phyloP scores from a whole-genome alignment of 2,329 filamentous ascomycete genomes.

The Aspergillus carbonarius region DNA sequence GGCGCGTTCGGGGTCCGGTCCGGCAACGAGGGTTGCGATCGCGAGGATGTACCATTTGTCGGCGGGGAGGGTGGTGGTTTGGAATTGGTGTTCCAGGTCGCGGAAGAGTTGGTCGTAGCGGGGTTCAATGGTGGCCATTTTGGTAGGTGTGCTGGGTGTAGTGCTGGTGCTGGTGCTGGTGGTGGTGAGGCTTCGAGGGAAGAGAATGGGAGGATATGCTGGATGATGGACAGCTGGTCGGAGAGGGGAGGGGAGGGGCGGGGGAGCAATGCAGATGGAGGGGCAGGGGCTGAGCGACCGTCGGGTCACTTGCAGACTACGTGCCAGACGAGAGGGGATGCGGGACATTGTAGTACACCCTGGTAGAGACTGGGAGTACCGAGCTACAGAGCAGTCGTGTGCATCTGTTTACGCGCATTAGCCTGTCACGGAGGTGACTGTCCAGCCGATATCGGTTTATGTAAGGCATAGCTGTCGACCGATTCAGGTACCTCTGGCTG shows the following conservation, averaged over 20 bases:
- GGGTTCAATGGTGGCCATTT: slow-evolving; percentile 23
- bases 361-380: too few species aligned
- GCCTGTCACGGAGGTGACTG: neutral
- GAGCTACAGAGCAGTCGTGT: neutral
- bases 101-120: slow-evolving; percentile 31
- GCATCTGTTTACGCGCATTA: neutral
- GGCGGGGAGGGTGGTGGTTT: slow-evolving; percentile 22
- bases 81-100: slow-evolving; percentile 30
- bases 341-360: neutral
- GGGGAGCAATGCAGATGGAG: neutral
- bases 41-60: slow-evolving; percentile 38
- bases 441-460: slow-evolving; percentile 1
- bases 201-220: neutral
- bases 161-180: too few species aligned
- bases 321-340: neutral
- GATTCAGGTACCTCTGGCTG: neutral
- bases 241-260: neutral
- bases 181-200: neutral
- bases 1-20: slow-evolving; percentile 52
- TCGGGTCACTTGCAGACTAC: neutral
- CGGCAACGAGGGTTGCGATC: slow-evolving; percentile 49
- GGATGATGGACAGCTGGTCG: neutral
- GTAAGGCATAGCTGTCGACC: neutral
- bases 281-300: neutral
- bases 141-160: slow-evolving; percentile 14